phyloP scores from a whole-genome alignment of 1,284 basidiomycete species.

The Exsudoporus floridanus region DNA sequence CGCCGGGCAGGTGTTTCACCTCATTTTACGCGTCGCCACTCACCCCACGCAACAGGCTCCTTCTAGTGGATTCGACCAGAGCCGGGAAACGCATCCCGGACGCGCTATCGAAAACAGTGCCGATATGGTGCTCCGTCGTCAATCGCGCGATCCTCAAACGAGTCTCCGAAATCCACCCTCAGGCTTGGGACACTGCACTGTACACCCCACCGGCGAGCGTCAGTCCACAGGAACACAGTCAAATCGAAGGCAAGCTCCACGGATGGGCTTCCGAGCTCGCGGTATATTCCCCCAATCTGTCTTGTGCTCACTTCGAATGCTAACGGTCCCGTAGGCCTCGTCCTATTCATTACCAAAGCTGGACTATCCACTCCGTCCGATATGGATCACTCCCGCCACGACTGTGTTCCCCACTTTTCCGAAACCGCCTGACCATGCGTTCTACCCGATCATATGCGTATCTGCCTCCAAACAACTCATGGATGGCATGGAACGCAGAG shows the following conservation, averaged over 20 bases:
- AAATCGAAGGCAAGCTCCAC: constrained; percentile 66
- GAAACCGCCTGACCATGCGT: constrained; percentile 31
- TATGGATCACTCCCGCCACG: constrained; percentile 67
- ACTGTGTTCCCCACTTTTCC: constrained; percentile 43
- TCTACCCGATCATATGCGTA: constrained; percentile 71
- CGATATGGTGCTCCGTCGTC: constrained; percentile 93
- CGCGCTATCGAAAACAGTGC: constrained; percentile 91
- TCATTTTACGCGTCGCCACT: not conserved
- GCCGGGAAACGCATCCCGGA: constrained; percentile 95
- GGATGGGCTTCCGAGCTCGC: constrained; percentile 64
- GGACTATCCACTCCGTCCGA: constrained; percentile 54
- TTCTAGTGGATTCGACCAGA: constrained; percentile 92
- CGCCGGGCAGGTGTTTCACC: constrained; percentile 53
- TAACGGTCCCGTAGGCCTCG: constrained; percentile 42
- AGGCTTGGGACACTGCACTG: constrained; percentile 52
- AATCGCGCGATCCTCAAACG: constrained; percentile 65
- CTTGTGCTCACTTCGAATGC: not conserved
- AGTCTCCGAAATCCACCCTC: constrained; percentile 18
- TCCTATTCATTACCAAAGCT: constrained; percentile 52
- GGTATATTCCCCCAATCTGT: constrained; percentile 35
- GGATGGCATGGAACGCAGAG: constrained; percentile 57
- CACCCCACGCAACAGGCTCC: constrained; percentile 48
- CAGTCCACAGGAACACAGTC: constrained; percentile 69
- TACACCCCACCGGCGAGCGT: constrained; percentile 67
- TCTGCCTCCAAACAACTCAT: constrained; percentile 71